Base-by-base conservation (phyloP, 2,329 filamentous ascomycete genomes). In the Trichoderma guizhouense region DNA sequence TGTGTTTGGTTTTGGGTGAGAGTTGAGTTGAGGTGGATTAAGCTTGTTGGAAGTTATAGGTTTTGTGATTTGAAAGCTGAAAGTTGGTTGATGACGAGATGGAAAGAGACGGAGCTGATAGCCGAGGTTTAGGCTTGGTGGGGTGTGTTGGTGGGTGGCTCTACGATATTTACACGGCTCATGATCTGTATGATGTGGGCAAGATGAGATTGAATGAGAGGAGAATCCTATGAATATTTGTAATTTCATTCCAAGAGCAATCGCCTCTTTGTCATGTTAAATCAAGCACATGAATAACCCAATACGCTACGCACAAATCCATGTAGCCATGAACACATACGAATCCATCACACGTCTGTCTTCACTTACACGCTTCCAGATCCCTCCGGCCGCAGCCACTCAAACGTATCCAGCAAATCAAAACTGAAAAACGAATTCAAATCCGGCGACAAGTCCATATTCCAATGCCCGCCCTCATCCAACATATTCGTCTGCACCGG, bases 331-430 rank as follows among this genome's bases (percentile, higher is more conserved):
- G 5, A n/a, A n/a, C n/a, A n/a, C n/a, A n/a, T 8, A 26, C 34
- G 15, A 15, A 9, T 18, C 28, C 18, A 34, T n/a, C 18, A 53
- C n/a, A 0, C 47, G 4, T 53, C 47, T 51, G 4, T 53, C 47
- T 51, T 53, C 47, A 53, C 47, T 53, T 53, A 53, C 47, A 53
- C 47, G 47, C n/a, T 21, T 7, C 28, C 18, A 2, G 5, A 18
- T 21, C 43, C 60, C 30, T 71, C 68, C 21, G 71, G 71, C 3
- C 81, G 74, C 64, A 85, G 74, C 84, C 84, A 86, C 71, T 85
- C 83, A 75, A 85, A 86, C 0, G 85, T 86, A 73, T 86, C 83
- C 1, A 86, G 74, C 39, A 86, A 77, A 69, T 86, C 84, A 71
- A 86, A 85, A 70, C 84, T 84, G 69, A 86, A 86, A 76, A 70